A percentile compares a stretch with the other conserved stretches of the same genome.
Conservation (phyloP, 164 flowering plant species). For the Aristolochia californica region DNA sequence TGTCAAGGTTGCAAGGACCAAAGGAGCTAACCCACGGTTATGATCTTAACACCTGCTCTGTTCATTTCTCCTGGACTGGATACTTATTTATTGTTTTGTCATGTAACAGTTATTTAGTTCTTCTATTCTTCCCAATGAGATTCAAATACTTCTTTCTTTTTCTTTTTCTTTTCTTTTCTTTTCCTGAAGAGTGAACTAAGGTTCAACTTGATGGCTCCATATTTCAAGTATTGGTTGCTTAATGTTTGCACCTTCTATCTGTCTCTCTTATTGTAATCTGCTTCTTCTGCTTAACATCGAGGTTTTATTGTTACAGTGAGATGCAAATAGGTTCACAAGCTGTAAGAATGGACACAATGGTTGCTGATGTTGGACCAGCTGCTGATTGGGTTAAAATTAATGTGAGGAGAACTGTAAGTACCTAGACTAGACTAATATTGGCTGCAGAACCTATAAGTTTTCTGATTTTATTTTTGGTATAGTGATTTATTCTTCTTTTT, state of each 20-base stretch:
- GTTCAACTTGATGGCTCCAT: no score
- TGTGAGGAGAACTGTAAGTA: slow-evolving; percentile 68
- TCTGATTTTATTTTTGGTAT: no score
- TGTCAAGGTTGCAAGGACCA: slow-evolving; percentile 46
- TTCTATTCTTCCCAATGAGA: no score
- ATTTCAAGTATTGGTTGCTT: no score
- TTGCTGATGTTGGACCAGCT: slow-evolving; percentile 69
- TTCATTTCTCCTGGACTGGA: background rate
- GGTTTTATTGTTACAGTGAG: background rate
- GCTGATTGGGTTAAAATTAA: slow-evolving; percentile 97
- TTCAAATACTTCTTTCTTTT: no score
- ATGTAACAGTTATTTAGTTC: no score
- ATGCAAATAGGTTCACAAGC: slow-evolving; percentile 11
- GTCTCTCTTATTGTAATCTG: background rate
- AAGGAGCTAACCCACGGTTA: slow-evolving; percentile 61
- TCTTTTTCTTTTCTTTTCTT: no score
- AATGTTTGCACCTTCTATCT: no score
- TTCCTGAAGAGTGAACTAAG: no score
- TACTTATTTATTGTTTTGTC: background rate
- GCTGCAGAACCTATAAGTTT: no score
- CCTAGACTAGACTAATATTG: background rate
- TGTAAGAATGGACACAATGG: slow-evolving; percentile 46
- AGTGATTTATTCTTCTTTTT: slow-evolving; percentile 2
- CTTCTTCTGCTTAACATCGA: no score
- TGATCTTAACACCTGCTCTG: slow-evolving; percentile 11